phyloP scores from a whole-genome alignment of 208 protist genomes.

The Leishmania mexicana region DNA sequence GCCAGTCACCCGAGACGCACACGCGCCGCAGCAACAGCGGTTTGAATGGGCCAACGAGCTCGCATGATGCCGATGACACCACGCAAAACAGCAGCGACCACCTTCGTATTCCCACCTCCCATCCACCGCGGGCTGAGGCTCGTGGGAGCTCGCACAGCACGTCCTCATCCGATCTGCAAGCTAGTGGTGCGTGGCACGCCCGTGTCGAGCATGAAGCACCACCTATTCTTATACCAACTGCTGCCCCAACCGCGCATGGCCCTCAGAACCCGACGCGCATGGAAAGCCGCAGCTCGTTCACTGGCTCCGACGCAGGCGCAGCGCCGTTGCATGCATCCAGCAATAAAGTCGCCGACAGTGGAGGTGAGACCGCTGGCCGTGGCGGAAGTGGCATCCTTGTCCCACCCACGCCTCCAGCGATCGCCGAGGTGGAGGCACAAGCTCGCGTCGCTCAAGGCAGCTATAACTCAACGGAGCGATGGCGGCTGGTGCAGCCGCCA shows the following conservation, averaged over 20 bases:
- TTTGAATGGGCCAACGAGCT: background rate
- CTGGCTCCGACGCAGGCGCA: background rate
- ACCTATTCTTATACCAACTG: background rate
- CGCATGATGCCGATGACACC: background rate
- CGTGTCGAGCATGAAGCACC: background rate
- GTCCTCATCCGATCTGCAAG: background rate
- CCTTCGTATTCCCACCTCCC: background rate
- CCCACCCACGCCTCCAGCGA: background rate
- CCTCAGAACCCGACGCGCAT: background rate
- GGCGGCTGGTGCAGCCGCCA: background rate
- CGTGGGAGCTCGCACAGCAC: background rate
- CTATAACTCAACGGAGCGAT: background rate
- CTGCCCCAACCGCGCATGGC: background rate
- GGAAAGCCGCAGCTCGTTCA: background rate
- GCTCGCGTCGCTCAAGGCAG: background rate
- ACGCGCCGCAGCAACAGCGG: background rate
- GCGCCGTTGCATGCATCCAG: background rate
- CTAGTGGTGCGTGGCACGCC: background rate
- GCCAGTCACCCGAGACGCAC: background rate
- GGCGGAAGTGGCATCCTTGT: background rate
- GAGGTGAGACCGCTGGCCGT: background rate
- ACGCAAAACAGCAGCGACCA: background rate
- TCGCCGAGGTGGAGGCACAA: background rate
- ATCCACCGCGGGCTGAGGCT: background rate
- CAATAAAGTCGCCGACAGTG: background rate